Percentiles rank a stretch among this genome's conserved stretches.
phyloP scores from a whole-genome alignment of 2,329 filamentous ascomycete species.

The Corinectria fuckeliana region DNA sequence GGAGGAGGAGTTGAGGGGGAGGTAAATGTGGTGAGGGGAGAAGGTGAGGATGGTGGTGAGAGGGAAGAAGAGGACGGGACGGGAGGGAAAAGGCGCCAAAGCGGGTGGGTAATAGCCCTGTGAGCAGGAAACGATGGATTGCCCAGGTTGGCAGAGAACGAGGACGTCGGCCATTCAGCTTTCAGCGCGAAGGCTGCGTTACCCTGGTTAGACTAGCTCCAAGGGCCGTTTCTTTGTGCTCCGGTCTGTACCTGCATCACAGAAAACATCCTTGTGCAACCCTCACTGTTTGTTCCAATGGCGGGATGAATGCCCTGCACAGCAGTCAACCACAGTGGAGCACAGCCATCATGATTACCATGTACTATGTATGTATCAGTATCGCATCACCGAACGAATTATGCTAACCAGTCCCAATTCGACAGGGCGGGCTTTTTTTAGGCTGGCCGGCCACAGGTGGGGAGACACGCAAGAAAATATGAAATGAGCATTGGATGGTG shows the following conservation, averaged over 20 bases:
- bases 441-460: not conserved
- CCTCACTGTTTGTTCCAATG: too few species aligned
- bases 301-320: too few species aligned
- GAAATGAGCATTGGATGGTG: slow-evolving; percentile 1
- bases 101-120: slow-evolving; percentile 11
- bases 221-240: not conserved
- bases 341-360: too few species aligned
- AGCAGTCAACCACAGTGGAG: too few species aligned
- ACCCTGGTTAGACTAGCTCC: not conserved
- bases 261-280: too few species aligned
- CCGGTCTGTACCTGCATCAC: not conserved
- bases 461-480: not conserved
- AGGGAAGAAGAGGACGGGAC: slow-evolving; percentile 22
- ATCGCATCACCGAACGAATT: not conserved
- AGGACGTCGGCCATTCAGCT: not conserved
- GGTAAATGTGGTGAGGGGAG: slow-evolving; percentile 14
- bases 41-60: slow-evolving; percentile 25
- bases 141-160: not conserved
- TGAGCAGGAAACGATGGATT: not conserved
- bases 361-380: too few species aligned
- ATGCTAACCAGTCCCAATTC: not conserved
- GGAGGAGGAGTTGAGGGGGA: slow-evolving; percentile 8
- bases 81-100: slow-evolving; percentile 10
- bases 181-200: not conserved
- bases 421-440: not conserved